Conservation (phyloP, 1,139 yeast genomes). For the Candida sanyaensis region DNA sequence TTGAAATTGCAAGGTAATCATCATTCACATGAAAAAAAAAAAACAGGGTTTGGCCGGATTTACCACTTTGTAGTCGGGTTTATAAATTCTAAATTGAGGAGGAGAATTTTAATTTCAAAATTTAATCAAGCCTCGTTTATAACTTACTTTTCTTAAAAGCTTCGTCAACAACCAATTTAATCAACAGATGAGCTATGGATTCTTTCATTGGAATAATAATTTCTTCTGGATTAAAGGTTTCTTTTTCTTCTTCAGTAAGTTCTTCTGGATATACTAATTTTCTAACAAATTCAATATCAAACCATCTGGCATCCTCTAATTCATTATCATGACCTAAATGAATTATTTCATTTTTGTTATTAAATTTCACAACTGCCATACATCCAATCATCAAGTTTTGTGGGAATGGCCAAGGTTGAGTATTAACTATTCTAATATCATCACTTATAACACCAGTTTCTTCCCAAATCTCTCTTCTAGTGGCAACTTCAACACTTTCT, state of each 20-base stretch:
- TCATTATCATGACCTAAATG: constrained; percentile 83
- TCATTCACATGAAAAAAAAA: no score
- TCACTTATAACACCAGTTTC: constrained; percentile 83
- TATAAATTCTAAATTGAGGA: no score
- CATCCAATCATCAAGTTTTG: constrained; percentile 94
- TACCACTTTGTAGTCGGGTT: no score
- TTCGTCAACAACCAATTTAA: constrained; percentile 49
- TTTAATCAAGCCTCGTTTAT: background rate
- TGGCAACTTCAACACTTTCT: constrained; percentile 87
- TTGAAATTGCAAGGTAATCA: no score
- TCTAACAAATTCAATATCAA: constrained; percentile 55
- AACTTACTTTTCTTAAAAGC: constrained; percentile 16
- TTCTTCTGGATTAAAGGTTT: constrained; percentile 39
- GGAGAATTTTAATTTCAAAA: no score
- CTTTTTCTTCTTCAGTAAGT: constrained; percentile 15
- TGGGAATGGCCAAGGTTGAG: constrained; percentile 98
- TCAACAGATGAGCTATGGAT: constrained; percentile 44
- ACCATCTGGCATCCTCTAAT: constrained; percentile 83
- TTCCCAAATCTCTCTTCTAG: constrained; percentile 90
- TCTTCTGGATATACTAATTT: constrained; percentile 43
- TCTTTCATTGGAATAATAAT: constrained; percentile 43
- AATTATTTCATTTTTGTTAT: constrained; percentile 60
- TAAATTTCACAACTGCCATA: constrained; percentile 68
- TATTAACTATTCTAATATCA: constrained; percentile 58
- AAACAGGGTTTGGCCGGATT: no score